Evolutionary conservation across 2,329 filamentous ascomycete species (phyloP).

Genomic region (Esteya vermicola): DNA sequence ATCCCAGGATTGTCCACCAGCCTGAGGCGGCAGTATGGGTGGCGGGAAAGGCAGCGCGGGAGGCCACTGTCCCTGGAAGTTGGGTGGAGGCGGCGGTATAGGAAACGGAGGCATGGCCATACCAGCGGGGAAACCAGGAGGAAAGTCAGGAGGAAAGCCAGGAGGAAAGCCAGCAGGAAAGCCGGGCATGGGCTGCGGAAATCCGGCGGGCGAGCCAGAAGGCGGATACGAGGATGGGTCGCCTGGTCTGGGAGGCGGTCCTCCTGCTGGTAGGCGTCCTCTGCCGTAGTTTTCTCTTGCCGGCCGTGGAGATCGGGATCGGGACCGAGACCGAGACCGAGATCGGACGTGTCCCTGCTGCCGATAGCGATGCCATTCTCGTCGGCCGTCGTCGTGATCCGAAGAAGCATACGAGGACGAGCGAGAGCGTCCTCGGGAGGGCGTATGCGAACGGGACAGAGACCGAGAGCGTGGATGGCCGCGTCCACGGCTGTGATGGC

Average conservation of each 20-base stretch:
- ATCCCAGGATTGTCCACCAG: background rate
- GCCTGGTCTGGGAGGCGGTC: too few relatives aligned
- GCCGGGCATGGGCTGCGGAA: too few relatives aligned
- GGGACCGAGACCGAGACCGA: background rate
- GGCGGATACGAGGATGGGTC: too few relatives aligned
- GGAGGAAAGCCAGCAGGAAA: too few relatives aligned
- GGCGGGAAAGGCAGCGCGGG: slow-evolving; percentile 3
- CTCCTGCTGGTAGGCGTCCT: too few relatives aligned
- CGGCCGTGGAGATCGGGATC: background rate
- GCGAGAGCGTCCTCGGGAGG: too few relatives aligned
- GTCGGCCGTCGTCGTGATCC: background rate
- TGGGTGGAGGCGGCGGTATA: slow-evolving; percentile 4
- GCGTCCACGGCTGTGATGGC: background rate
- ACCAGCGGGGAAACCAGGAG: background rate
- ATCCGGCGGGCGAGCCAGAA: too few relatives aligned
- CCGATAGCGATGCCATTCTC: background rate
- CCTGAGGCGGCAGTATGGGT: background rate
- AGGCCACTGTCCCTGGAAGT: slow-evolving; percentile 9
- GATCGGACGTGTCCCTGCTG: background rate
- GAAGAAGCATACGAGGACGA: too few relatives aligned
- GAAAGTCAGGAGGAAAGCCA: too few relatives aligned
- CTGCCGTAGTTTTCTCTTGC: background rate
- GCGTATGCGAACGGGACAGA: background rate
- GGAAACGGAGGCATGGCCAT: background rate
- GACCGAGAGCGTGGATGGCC: background rate